Evolutionary conservation across 1,284 basidiomycete genomes (phyloP).

Genomic region (Volvariella surrecta): DNA sequence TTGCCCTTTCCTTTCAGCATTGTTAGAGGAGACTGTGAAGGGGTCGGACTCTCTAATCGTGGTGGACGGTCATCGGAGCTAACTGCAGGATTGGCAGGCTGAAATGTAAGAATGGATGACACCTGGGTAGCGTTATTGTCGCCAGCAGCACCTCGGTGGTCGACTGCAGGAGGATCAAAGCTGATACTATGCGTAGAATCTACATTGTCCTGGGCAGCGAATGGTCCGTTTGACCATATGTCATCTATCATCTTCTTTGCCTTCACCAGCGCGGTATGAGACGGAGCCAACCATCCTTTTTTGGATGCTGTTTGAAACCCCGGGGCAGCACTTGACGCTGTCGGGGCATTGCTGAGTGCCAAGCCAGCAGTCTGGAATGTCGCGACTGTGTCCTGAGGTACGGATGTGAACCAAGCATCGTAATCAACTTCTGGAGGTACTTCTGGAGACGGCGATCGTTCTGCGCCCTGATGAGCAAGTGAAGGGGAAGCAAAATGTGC

Average conservation of each 20-base stretch:
- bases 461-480: neutral
- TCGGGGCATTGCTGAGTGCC: constrained; percentile 10
- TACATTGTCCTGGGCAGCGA: no score
- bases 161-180: no score
- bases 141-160: no score
- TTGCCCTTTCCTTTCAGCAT: no score
- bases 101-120: no score
- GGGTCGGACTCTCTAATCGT: no score
- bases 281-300: constrained; percentile 37
- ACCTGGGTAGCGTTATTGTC: no score
- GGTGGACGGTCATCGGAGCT: no score
- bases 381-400: constrained; percentile 16
- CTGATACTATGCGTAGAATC: no score
- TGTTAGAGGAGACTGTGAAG: no score
- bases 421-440: constrained; percentile 35
- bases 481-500: constrained; percentile 17
- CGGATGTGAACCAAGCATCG: constrained; percentile 48
- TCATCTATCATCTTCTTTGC: constrained; percentile 45
- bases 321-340: constrained; percentile 8
- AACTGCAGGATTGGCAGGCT: no score
- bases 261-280: constrained; percentile 46
- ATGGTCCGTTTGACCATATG: constrained; percentile 40
- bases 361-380: constrained; percentile 30
- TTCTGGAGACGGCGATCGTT: constrained; percentile 34
- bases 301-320: constrained; percentile 26